Evolutionary conservation across 352 stramenopile genomes (phyloP).

Genomic region (Peronospora belbahrii): DNA sequence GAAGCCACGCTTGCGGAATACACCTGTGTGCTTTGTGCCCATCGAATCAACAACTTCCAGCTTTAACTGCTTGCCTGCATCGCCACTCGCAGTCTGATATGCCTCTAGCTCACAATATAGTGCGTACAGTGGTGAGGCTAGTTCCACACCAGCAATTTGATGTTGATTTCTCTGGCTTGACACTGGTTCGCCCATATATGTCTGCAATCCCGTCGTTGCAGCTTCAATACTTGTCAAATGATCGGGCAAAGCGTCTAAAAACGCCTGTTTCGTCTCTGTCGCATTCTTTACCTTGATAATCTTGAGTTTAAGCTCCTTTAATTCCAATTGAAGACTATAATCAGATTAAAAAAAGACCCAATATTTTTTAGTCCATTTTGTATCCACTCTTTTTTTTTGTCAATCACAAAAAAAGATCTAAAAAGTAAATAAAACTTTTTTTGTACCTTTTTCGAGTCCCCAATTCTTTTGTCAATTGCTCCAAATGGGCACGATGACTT

Average conservation of each 20-base stretch:
- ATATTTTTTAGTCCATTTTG: too few species aligned
- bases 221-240: constrained; percentile 51
- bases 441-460: constrained; percentile 46
- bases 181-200: constrained; percentile 48
- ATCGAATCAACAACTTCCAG: constrained; percentile 48
- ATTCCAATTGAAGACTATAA: constrained; percentile 40
- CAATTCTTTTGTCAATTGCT: constrained; percentile 60
- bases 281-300: constrained; percentile 51
- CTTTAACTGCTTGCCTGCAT: constrained; percentile 36
- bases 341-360: too few species aligned
- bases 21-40: constrained; percentile 6
- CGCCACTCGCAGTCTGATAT: constrained; percentile 46
- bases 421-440: too few species aligned
- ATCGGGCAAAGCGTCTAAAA: constrained; percentile 44
- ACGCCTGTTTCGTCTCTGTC: constrained; percentile 49
- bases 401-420: too few species aligned
- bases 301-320: constrained; percentile 54
- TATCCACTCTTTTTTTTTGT: too few species aligned
- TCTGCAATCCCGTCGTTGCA: constrained; percentile 48
- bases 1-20: constrained; percentile 31
- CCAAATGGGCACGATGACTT: constrained; percentile 50
- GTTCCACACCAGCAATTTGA: constrained; percentile 32
- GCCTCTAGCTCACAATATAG: constrained; percentile 70
- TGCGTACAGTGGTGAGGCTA: constrained; percentile 53
- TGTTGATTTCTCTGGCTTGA: constrained; percentile 35